A percentile compares a stretch with the other conserved stretches of the same genome.
These are phyloP conservation scores for Helichrysum umbraculigerum DNA, from an alignment of 129 eudicot genomes.

Conservation along the genomic window DNA sequence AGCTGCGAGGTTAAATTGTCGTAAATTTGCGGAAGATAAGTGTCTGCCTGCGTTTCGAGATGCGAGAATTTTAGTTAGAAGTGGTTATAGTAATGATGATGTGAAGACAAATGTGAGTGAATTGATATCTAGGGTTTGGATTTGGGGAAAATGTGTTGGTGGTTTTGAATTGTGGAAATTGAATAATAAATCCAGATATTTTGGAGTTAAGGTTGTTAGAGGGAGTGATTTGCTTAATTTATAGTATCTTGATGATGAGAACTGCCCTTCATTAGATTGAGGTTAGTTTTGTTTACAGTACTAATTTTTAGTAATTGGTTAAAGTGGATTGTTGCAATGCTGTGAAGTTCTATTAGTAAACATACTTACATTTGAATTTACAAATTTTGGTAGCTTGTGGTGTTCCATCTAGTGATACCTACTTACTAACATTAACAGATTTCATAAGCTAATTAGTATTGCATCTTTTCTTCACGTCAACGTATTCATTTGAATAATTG, in stretches of 20 bases:
- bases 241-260: background rate
- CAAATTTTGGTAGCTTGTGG: too few relatives aligned
- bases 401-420: background rate
- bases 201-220: slow-evolving; percentile 39
- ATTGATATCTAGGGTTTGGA: slow-evolving; percentile 50
- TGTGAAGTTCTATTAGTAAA: background rate
- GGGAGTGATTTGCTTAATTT: slow-evolving; percentile 56
- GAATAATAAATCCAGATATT: slow-evolving; percentile 5
- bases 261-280: background rate
- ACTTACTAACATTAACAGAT: too few relatives aligned
- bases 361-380: background rate
- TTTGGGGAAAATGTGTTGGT: slow-evolving; percentile 29
- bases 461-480: background rate
- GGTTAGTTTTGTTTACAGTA: background rate
- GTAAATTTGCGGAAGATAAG: slow-evolving; percentile 56
- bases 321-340: background rate
- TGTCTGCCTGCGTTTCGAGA: slow-evolving; percentile 57
- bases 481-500: background rate
- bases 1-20: slow-evolving; percentile 44
- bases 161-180: slow-evolving; percentile 36
- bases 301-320: background rate
- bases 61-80: slow-evolving; percentile 43
- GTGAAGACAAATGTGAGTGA: slow-evolving; percentile 36
- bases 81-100: background rate
- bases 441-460: too few relatives aligned